Evolutionary conservation across 2,329 filamentous ascomycete species (phyloP), one percentile per base, ranked within the genome.

Genomic region (Penicillium thymicola): DNA sequence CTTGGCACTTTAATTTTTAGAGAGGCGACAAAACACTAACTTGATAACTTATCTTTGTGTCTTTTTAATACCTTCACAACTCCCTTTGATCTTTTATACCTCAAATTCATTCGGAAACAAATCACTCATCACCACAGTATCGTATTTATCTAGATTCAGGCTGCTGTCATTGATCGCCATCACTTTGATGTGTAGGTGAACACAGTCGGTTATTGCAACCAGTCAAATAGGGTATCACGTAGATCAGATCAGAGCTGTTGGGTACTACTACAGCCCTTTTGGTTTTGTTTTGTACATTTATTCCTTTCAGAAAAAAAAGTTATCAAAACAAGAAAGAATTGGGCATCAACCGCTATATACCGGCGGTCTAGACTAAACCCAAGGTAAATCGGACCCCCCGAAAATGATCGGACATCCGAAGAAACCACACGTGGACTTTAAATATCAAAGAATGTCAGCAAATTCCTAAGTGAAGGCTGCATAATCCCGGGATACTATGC

Each of bases 131-230:
- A 54, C 49, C 32, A 56, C 16, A 7, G 9, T 25, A 40, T 68
- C 65, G 38, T 65, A 68, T 25, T 56, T 51, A 9, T 56, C 51
- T 11, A 67, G 28, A 37, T 18, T 18, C 37, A 21, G 10, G 37
- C 3, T 38, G n/a, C 3, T 38, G 9, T 11, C 2, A 37, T 37
- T 18, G 36, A 38, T 21, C 10, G 9, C 10, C 37, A 18, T 21
- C 37, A 21, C 10, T 38, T 16, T 11, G 37, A 21, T 11, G 18
- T 38, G 18, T 38, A 21, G 10, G 4, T 38, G 6, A 21, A 21
- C 5, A 21, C 37, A 38, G 18, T 38, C 3, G 18, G 37, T 6
- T 10, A 37, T 37, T 37, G n/a, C n/a, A 37, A 9, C 8, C 8
- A 37, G 36, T 38, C 18, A 18, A 38, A 21, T 38, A 4, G 9